Base-by-base conservation (phyloP, 208 protist genomes). In the Vickermania ingenoplastis region DNA sequence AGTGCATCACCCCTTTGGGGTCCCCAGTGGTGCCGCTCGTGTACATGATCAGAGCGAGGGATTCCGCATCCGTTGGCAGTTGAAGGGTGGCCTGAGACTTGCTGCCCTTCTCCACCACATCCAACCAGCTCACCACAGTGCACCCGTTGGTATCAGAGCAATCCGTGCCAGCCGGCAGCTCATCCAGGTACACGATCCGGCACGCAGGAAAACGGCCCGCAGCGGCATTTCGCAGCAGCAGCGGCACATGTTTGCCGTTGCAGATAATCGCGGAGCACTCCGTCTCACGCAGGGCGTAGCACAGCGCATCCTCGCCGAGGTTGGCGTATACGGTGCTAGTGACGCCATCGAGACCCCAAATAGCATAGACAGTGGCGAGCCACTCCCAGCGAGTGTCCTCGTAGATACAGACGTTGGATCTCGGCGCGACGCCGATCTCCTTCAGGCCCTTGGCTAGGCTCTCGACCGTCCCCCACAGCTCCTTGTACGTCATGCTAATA, bases 371-470 rank as follows among this genome's bases (percentile, higher is more conserved):
- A 1, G 72, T 77, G 25, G 67, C 74, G 23, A 91, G 67, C 85
- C 88, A 94, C 72, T 94, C 84, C 82, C 83, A 94, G 58, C 88
- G 84, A 17, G 88, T 95, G 3, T 95, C 85, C 28, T 90, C 81
- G 61, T 84, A 95, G 1, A 95, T 61, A 5, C 69, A 80, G 31
- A 95, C 63, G 27, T 57, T 63, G 29, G 61, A 62, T 53, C 73
- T 67, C 21, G 60, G 56, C 27, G 31, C 0, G 1, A 89, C 41
- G 13, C 81, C 79, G 31, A 73, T 26, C 23, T 53, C 67, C 7
- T 25, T 30, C n/a, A 94, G 61, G 22, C 87, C 83, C 28, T 72
- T 73, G n/a, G 75, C 77, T 25, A 94, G 79, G 50, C 56, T 59
- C 5, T 68, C 54, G n/a, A 94, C 57, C 24, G 57, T 57, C 13